Evolutionary conservation across 73 alveolate genomes (phyloP), one percentile per base, ranked within the genome.

Genomic region (Effrenium voratum): DNA sequence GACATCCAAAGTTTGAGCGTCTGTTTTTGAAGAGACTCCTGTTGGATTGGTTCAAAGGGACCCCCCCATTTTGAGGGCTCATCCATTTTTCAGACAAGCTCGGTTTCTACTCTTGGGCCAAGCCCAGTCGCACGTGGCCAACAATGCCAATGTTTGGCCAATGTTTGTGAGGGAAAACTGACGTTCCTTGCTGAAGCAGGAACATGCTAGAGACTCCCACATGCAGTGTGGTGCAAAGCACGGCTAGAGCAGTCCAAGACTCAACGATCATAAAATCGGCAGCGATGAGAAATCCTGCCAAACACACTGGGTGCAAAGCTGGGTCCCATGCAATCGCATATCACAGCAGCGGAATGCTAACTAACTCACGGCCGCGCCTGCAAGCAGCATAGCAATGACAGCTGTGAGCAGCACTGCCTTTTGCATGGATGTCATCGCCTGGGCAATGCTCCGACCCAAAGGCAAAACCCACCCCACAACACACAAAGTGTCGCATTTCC

Each of bases 401-500:
- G 97, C 80, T 40, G 52, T 50, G 57, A 90, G 59, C 50, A 70
- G 75, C 30, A n/a, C 46, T 28, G 87, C 45, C 59, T 45, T 50
- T 43, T 90, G 97, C 30, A 50, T 34, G 88, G 88, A 90, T 5
- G 97, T 46, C 97, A 90, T 90, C 52, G 75, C 97, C 97, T 90
- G 30, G 13, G 93, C 24, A 15, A 5, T 63, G 12, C 46, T 68
- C 49, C 40, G 28, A 1, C 36, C 16, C 43, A 1, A 41, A 66
- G 36, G 30, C 36, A 30, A n/a, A n/a, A n/a, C n/a, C n/a, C n/a
- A n/a, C n/a, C 63, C 63, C 63, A 52, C 8, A 52, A 52, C 26
- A 52, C 63, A 52, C 63, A 19, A 52, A 52, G 63, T n/a, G n/a
- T n/a, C n/a, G n/a, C n/a, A 8, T 52, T 19, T 52, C 26, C 19